phyloP scores from a whole-genome alignment of 805 yeast species.

The Starmera dryadoides region DNA sequence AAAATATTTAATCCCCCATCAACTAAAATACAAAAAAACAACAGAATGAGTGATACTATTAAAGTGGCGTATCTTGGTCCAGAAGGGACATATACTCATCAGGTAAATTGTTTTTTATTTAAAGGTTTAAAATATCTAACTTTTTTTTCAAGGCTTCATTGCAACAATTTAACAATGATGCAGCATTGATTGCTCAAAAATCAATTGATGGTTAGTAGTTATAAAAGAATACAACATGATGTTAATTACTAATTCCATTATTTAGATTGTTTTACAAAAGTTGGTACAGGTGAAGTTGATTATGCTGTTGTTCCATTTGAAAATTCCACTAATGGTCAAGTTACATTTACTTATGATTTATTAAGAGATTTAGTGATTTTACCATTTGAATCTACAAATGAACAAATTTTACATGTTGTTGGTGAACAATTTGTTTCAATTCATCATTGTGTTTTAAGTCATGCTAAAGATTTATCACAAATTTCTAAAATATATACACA shows the following conservation, averaged over 20 bases:
- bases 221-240: no score
- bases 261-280: slow-evolving; percentile 59
- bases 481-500: slow-evolving; percentile 72
- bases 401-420: slow-evolving; percentile 43
- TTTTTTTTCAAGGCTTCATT: slow-evolving; percentile 38
- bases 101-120: slow-evolving; percentile 29
- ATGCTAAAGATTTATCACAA: slow-evolving; percentile 32
- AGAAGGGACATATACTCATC: slow-evolving; percentile 87
- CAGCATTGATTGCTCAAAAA: slow-evolving; percentile 17
- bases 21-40: background rate
- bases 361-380: slow-evolving; percentile 58
- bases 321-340: slow-evolving; percentile 93
- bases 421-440: slow-evolving; percentile 81
- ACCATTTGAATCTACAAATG: slow-evolving; percentile 2
- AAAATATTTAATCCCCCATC: no score
- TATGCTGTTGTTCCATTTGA: slow-evolving; percentile 84
- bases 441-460: slow-evolving; percentile 64
- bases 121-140: background rate
- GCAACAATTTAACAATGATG: slow-evolving; percentile 41
- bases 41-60: background rate
- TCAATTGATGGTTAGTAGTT: slow-evolving; percentile 10
- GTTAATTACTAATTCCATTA: no score
- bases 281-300: slow-evolving; percentile 38
- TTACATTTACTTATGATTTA: slow-evolving; percentile 76
- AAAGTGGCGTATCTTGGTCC: slow-evolving; percentile 84